Evolutionary conservation across 2,329 filamentous ascomycete genomes (phyloP).

Genomic region (Blastomyces emzantsi): DNA sequence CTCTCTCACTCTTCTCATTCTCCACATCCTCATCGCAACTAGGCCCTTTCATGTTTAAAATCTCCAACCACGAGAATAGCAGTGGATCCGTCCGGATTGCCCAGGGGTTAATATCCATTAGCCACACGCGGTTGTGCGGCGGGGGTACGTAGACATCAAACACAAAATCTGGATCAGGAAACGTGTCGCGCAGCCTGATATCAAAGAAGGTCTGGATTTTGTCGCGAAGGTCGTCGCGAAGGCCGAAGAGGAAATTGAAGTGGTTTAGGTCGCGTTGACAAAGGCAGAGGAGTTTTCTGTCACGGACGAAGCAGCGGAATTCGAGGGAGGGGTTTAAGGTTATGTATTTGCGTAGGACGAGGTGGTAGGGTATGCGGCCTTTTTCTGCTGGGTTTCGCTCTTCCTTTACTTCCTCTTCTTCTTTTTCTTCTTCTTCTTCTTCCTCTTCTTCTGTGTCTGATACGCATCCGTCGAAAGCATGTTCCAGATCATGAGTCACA

Average conservation of each 20-base stretch:
- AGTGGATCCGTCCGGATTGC: conserved; percentile 79
- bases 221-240: conserved; percentile 58
- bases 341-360: conserved; percentile 83
- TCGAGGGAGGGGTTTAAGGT: conserved; percentile 83
- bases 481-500: conserved; percentile 84
- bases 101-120: conserved; percentile 96
- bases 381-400: background rate
- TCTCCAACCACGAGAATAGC: conserved; percentile 81
- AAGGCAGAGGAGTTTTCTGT: conserved; percentile 69
- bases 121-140: conserved; percentile 63
- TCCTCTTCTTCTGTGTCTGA: conserved; percentile 20
- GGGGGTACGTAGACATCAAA: conserved; percentile 90
- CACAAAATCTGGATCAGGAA: conserved; percentile 73
- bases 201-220: conserved; percentile 71
- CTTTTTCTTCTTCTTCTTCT: background rate
- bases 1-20: background rate
- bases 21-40: conserved; percentile 12
- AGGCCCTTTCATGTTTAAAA: conserved; percentile 55
- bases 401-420: background rate
- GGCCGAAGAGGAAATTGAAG: conserved; percentile 67
- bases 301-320: conserved; percentile 90
- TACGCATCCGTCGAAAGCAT: conserved; percentile 73
- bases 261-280: conserved; percentile 85
- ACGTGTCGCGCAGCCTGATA: conserved; percentile 61
- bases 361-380: conserved; percentile 57